Conservation (phyloP, 2,329 filamentous ascomycete species). For the Pseudocercospora cruenta region DNA sequence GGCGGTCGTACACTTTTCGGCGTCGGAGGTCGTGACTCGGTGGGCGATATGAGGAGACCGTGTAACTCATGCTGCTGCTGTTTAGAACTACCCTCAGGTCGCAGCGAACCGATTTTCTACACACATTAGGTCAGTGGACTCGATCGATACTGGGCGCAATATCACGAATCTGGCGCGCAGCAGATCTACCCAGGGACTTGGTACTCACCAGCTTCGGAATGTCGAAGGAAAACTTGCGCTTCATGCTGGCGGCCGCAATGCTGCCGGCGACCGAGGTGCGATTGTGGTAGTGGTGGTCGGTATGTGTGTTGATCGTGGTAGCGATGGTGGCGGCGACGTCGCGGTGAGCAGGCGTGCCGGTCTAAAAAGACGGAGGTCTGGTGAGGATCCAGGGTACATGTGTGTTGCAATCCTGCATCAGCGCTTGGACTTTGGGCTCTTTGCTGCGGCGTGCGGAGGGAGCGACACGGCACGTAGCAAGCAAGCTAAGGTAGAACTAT, state of each 20-base stretch:
- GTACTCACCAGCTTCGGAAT: conserved; percentile 44
- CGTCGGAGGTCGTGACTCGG: conserved; percentile 44
- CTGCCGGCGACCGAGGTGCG: not conserved
- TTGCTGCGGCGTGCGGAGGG: not conserved
- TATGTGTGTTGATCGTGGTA: not conserved
- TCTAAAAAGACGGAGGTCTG: not conserved
- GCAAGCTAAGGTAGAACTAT: too few species aligned
- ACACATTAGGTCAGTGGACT: conserved; percentile 8
- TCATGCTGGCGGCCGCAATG: conserved; percentile 36
- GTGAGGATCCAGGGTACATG: not conserved
- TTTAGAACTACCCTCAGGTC: conserved; percentile 17
- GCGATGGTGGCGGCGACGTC: not conserved
- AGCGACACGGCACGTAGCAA: not conserved
- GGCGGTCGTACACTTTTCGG: conserved; percentile 49
- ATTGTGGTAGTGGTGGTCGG: not conserved
- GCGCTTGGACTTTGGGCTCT: not conserved
- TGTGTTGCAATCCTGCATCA: not conserved
- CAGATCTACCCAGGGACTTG: conserved; percentile 3
- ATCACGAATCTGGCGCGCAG: conserved; percentile 8
- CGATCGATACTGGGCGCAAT: not conserved
- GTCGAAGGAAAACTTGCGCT: conserved; percentile 51
- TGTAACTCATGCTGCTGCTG: conserved; percentile 14
- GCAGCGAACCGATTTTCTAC: conserved; percentile 15
- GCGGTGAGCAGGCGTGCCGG: not conserved
- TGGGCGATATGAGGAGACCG: conserved; percentile 26